phyloP scores from a whole-genome alignment of 2,329 filamentous ascomycete genomes.

The Penicillium sp. region DNA sequence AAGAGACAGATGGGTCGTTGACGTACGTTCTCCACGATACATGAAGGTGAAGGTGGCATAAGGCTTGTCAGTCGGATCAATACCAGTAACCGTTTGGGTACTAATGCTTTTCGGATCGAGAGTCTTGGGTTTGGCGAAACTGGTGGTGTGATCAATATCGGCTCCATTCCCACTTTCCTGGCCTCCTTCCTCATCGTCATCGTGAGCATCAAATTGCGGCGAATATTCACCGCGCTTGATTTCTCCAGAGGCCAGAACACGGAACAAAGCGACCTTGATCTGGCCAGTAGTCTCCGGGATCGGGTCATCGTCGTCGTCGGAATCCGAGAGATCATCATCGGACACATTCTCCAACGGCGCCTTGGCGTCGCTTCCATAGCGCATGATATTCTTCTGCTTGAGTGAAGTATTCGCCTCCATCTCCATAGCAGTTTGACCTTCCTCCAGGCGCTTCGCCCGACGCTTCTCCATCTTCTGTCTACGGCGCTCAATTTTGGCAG shows the following conservation, averaged over 20 bases:
- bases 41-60: conserved; percentile 98
- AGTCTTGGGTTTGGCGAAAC: conserved; percentile 94
- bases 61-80: conserved; percentile 92
- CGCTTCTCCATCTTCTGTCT: conserved; percentile 76
- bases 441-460: conserved; percentile 69
- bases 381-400: conserved; percentile 60
- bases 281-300: conserved; percentile 90
- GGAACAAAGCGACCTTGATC: conserved; percentile 96
- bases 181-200: conserved; percentile 76
- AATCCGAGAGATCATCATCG: conserved; percentile 71
- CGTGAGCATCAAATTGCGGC: conserved; percentile 94
- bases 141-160: conserved; percentile 94
- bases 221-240: conserved; percentile 98
- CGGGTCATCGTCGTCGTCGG: conserved; percentile 78
- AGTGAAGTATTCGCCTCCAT: conserved; percentile 35
- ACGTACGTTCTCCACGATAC: conserved; percentile 90
- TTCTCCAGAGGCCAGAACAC: conserved; percentile 91
- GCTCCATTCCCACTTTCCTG: conserved; percentile 63
- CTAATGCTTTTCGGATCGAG: conserved; percentile 96
- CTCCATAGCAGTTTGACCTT: conserved; percentile 54
- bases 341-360: conserved; percentile 72
- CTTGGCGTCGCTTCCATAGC: conserved; percentile 76
- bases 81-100: conserved; percentile 97
- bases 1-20: too few species aligned
- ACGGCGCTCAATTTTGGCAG: conserved; percentile 70